Percentiles rank a stretch among this genome's conserved stretches.
phyloP scores from a whole-genome alignment of 176 grass and related monocot species.

The Eragrostis nindensis region DNA sequence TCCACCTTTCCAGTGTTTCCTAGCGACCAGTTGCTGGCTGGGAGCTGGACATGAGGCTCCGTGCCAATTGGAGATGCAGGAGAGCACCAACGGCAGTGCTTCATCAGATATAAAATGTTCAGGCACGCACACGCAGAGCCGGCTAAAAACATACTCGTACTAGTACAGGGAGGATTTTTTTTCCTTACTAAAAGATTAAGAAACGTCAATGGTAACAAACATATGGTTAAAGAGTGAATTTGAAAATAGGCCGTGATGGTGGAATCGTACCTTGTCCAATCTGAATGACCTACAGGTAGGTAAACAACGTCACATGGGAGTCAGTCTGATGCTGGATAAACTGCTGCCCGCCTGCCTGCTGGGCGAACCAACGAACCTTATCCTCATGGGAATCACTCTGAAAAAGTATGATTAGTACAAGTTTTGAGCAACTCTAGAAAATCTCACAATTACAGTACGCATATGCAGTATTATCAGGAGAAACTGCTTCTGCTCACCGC shows the following conservation, averaged over 20 bases:
- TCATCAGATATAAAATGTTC: neutral
- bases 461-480: too few relatives aligned
- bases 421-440: too few relatives aligned
- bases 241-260: neutral
- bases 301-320: slow-evolving; percentile 33
- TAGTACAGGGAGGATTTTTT: neutral
- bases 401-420: too few relatives aligned
- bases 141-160: slow-evolving; percentile 15
- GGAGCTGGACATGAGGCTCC: neutral
- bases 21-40: neutral
- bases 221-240: neutral
- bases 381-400: neutral
- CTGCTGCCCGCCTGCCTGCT: neutral
- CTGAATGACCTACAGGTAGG: neutral
- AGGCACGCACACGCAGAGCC: neutral
- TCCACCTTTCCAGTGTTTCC: slow-evolving; percentile 11
- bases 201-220: neutral
- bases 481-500: neutral
- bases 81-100: slow-evolving; percentile 14
- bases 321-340: slow-evolving; percentile 25
- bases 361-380: slow-evolving; percentile 12
- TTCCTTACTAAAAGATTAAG: neutral
- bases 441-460: too few relatives aligned
- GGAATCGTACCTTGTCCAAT: neutral
- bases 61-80: slow-evolving; percentile 48